Base-by-base conservation (phyloP, 441 rosid genomes). In the Adansonia madagascariensis region DNA sequence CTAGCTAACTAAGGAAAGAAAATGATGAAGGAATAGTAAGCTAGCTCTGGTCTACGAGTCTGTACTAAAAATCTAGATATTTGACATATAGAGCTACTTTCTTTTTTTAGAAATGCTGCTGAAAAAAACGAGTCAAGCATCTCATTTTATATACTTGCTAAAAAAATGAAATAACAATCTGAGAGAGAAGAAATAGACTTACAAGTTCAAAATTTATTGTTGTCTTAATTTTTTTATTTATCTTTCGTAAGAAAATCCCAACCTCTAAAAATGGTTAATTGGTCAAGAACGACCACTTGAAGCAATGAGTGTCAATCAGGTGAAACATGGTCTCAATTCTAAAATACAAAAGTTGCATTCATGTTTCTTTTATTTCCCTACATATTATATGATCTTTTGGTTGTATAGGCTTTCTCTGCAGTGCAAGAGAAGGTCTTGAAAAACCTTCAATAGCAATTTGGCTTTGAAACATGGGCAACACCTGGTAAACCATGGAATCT, bases 201-300 rank as follows among this genome's bases (percentile, higher is more conserved):
- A 44, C 44, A 14, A 63, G 46, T 31, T 63, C 3, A 27, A 63
- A 15, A 39, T 39, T 35, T 12, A 9, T 22, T 7, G 27, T 17
- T 39, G 50, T 35, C 49, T 15, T 12, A 0, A 31, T 31, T 31
- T 31, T 31, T 31, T 31, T 31, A 31, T 31, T 31, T 0, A 39
- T 75, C 27, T 72, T 76, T 15, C 76, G 80, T 87, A 95, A 97
- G 97, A 95, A 84, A 94, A 95, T 82, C 97, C 97, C 5, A 95
- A 90, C 75, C 92, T 95, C 39, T 95, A 98, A 98, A 95, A 90
- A 81, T 95, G 98, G 99, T 80, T 95, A 78, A 91, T 89, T 43
- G 89, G 84, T 46, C 31, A 57, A 57, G 62, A 57, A 57, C 31
- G 2, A 56, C 92, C 97, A 55, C 98, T 94, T 0, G 94, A 94